A percentile compares a stretch with the other conserved stretches of the same genome.
phyloP scores from a whole-genome alignment of 148 eudicot species.

The Vaccinium macrocarpon region DNA sequence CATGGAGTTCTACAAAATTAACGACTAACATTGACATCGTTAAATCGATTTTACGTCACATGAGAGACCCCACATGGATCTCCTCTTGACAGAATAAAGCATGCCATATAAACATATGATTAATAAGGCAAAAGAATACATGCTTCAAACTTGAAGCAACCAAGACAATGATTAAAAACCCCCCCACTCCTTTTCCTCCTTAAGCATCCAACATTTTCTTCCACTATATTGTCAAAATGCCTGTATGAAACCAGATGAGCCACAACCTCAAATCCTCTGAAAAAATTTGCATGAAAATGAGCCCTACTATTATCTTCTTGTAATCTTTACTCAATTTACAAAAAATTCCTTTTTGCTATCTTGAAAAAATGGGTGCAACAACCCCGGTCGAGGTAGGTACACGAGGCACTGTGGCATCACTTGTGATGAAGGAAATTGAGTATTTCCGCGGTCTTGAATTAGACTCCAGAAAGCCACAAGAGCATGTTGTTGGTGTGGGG shows the following conservation, averaged over 20 bases:
- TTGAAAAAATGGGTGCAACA: slow-evolving; percentile 27
- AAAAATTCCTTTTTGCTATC: neutral
- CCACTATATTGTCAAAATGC: slow-evolving; percentile 12
- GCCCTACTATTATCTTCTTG: neutral
- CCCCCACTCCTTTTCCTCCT: neutral
- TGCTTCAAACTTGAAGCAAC: slow-evolving; percentile 35
- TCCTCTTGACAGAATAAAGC: slow-evolving; percentile 16
- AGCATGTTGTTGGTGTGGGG: slow-evolving; percentile 18
- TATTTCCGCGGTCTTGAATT: slow-evolving; percentile 51
- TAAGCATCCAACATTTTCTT: neutral
- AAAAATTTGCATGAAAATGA: neutral
- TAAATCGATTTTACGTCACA: neutral
- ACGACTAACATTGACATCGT: neutral
- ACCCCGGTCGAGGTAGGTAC: slow-evolving; percentile 76
- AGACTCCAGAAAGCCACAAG: slow-evolving; percentile 29
- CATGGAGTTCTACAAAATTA: neutral
- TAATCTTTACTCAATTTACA: neutral
- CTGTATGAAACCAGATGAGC: slow-evolving; percentile 23
- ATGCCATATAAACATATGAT: slow-evolving; percentile 11
- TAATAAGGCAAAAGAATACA: slow-evolving; percentile 27
- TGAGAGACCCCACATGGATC: neutral
- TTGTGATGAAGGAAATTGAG: slow-evolving; percentile 75
- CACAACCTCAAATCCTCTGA: slow-evolving; percentile 28
- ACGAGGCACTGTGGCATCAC: slow-evolving; percentile 79
- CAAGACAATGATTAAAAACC: slow-evolving; percentile 21